A percentile compares a stretch with the other conserved stretches of the same genome.
Evolutionary conservation across 2,329 filamentous ascomycete species (phyloP).

Genomic region (Cercospora sp.): DNA sequence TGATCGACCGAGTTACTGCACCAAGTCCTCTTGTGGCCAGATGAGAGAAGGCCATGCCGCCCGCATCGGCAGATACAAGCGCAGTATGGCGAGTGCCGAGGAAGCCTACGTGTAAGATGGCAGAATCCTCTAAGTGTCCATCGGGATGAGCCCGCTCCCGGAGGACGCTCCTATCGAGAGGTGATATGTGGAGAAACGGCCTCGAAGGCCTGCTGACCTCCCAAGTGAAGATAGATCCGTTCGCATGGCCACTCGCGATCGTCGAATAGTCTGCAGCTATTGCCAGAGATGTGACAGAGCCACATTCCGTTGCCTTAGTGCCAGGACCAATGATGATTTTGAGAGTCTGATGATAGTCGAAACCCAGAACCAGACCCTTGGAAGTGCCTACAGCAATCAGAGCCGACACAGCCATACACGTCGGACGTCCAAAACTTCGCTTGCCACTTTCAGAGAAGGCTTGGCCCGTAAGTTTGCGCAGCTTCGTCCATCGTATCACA

Average conservation of each 20-base stretch:
- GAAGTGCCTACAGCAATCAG: constrained; percentile 88
- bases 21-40: constrained; percentile 89
- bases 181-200: constrained; percentile 85
- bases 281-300: constrained; percentile 80
- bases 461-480: constrained; percentile 85
- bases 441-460: constrained; percentile 90
- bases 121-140: constrained; percentile 76
- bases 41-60: constrained; percentile 97
- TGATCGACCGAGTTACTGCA: constrained; percentile 79
- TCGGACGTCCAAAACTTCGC: constrained; percentile 88
- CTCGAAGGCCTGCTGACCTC: constrained; percentile 79
- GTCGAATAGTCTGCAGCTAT: constrained; percentile 93
- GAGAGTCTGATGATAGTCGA: constrained; percentile 94
- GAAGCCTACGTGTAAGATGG: constrained; percentile 90
- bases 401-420: constrained; percentile 84
- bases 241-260: constrained; percentile 83
- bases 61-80: constrained; percentile 89
- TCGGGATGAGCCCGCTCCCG: constrained; percentile 68
- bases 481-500: constrained; percentile 90
- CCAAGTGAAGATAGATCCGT: constrained; percentile 95
- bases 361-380: constrained; percentile 90
- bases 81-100: constrained; percentile 91
- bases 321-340: constrained; percentile 92
- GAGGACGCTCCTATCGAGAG: constrained; percentile 64
- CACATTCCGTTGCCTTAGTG: constrained; percentile 91